Conservation (phyloP, 768 basidiomycete species). For the Naganishia antarctica region DNA sequence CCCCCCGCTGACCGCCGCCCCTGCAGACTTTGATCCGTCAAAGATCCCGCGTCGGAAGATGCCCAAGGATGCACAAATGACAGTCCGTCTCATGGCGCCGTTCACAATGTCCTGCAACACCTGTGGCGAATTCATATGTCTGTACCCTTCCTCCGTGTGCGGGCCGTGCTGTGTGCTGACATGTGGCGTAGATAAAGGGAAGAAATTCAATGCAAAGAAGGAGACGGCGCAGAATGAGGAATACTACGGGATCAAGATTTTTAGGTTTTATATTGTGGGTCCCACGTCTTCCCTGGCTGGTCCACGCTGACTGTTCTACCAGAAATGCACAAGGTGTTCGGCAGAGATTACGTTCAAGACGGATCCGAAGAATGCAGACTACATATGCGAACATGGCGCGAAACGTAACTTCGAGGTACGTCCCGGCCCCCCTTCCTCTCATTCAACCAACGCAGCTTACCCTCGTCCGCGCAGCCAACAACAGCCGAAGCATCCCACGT, state of each 20-base stretch:
- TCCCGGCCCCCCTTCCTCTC: conserved; percentile 7
- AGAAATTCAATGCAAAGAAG: conserved; percentile 98
- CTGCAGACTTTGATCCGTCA: conserved; percentile 29
- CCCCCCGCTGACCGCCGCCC: neutral
- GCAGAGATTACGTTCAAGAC: conserved; percentile 99
- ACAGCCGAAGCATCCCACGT: conserved; percentile 31
- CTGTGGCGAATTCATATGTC: conserved; percentile 86
- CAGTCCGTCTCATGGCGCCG: conserved; percentile 97
- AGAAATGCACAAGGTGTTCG: conserved; percentile 81
- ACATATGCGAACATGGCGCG: conserved; percentile 82
- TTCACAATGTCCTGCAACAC: conserved; percentile 87
- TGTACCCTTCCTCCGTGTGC: no score
- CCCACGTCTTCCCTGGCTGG: no score
- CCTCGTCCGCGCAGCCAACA: conserved; percentile 9
- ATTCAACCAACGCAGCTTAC: neutral
- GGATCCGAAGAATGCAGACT: conserved; percentile 66
- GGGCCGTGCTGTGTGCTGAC: neutral
- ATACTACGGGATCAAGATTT: conserved; percentile 88
- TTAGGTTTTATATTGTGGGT: conserved; percentile 48
- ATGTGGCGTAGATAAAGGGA: conserved; percentile 72
- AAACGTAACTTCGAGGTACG: conserved; percentile 83
- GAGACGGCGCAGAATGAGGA: conserved; percentile 97
- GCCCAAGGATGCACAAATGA: conserved; percentile 91
- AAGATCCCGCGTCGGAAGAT: conserved; percentile 86
- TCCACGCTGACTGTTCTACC: no score